Conservation (phyloP, 2,329 filamentous ascomycete genomes). For the Penicillium janthinellum region DNA sequence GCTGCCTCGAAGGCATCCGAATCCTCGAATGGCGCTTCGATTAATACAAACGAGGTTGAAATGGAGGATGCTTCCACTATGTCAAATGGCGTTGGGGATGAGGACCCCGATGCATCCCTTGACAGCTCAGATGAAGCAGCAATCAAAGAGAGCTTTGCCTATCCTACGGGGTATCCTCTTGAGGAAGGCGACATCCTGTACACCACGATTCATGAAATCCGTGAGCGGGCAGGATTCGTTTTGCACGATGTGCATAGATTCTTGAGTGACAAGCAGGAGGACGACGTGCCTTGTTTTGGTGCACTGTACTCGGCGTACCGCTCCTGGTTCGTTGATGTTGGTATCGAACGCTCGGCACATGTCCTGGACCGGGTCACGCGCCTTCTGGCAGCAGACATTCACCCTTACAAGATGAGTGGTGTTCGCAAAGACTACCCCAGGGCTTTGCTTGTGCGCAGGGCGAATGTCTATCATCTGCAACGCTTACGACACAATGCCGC, state of each 20-base stretch:
- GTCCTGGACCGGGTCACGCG: slow-evolving; percentile 84
- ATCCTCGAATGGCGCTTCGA: slow-evolving; percentile 43
- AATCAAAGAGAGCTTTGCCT: slow-evolving; percentile 81
- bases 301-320: slow-evolving; percentile 88
- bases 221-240: slow-evolving; percentile 76
- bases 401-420: slow-evolving; percentile 92
- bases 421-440: slow-evolving; percentile 90
- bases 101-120: slow-evolving; percentile 54
- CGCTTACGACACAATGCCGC: slow-evolving; percentile 92
- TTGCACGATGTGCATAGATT: slow-evolving; percentile 85
- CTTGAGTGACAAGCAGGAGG: slow-evolving; percentile 79
- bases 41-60: slow-evolving; percentile 43
- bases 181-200: slow-evolving; percentile 67
- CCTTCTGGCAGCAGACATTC: slow-evolving; percentile 81
- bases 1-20: slow-evolving; percentile 61
- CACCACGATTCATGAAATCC: slow-evolving; percentile 73
- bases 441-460: slow-evolving; percentile 86
- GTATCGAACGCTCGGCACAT: slow-evolving; percentile 92
- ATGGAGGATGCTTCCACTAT: slow-evolving; percentile 48
- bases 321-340: slow-evolving; percentile 97
- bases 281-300: slow-evolving; percentile 95
- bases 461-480: slow-evolving; percentile 91
- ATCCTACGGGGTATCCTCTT: slow-evolving; percentile 84
- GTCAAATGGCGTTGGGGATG: slow-evolving; percentile 27
- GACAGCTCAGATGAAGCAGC: slow-evolving; percentile 60